A percentile compares a stretch with the other conserved stretches of the same genome.
Conservation (phyloP, 73 alveolate species). For the Tetrahymena borealis region DNA sequence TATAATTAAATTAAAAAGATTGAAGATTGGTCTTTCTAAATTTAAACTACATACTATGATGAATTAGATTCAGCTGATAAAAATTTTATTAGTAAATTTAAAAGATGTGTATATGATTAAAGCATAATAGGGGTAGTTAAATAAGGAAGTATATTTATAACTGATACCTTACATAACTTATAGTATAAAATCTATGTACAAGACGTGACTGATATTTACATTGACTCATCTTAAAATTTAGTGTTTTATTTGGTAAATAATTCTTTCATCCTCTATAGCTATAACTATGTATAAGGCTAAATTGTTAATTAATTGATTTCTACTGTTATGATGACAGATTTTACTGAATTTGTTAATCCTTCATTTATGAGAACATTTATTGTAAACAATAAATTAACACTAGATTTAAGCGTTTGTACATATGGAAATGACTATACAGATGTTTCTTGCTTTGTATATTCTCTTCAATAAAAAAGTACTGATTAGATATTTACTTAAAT, state of each 20-base stretch:
- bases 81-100: background rate
- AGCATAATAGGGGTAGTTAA: background rate
- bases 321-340: no score
- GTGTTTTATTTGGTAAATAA: background rate
- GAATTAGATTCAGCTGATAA: background rate
- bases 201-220: background rate
- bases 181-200: background rate
- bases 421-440: no score
- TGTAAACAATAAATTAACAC: no score
- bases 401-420: no score
- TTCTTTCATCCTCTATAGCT: background rate
- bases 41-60: background rate
- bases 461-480: no score
- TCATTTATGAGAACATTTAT: no score
- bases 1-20: background rate
- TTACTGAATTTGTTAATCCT: no score
- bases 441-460: no score
- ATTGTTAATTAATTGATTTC: no score
- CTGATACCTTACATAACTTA: background rate
- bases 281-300: background rate
- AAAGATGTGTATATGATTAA: background rate
- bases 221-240: background rate
- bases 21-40: background rate
- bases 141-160: background rate
- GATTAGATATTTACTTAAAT: no score